phyloP scores from a whole-genome alignment of 1,284 basidiomycete species.

The Microbotryum violaceum region DNA sequence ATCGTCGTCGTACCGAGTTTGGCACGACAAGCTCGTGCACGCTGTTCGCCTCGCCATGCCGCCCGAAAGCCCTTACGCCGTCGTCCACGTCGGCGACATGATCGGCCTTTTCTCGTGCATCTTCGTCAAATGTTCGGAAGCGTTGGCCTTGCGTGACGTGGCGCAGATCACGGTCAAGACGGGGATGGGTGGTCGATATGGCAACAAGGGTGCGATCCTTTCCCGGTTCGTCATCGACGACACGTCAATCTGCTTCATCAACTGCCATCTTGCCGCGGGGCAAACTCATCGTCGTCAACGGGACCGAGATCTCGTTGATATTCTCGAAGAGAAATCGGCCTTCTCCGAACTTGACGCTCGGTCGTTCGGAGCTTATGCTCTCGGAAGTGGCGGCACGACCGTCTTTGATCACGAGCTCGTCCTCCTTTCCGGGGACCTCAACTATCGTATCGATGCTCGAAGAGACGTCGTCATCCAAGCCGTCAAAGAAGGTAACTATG shows the following conservation, averaged over 20 bases:
- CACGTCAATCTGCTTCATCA: constrained; percentile 88
- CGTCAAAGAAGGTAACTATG: constrained; percentile 47
- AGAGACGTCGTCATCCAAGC: constrained; percentile 69
- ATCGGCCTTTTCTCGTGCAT: constrained; percentile 88
- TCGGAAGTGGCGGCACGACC: constrained; percentile 89
- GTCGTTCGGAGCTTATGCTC: constrained; percentile 56
- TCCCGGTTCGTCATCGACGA: constrained; percentile 83
- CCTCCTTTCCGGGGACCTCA: constrained; percentile 75
- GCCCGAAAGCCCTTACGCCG: constrained; percentile 58
- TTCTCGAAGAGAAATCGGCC: constrained; percentile 71
- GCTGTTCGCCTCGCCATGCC: constrained; percentile 64
- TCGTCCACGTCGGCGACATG: constrained; percentile 84
- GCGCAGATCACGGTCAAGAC: constrained; percentile 93
- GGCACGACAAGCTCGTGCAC: constrained; percentile 73
- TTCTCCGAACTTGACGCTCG: constrained; percentile 47
- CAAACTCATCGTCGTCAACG: constrained; percentile 81
- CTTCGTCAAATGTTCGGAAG: constrained; percentile 68
- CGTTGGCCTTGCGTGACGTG: constrained; percentile 75
- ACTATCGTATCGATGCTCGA: constrained; percentile 88
- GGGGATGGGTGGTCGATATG: constrained; percentile 89
- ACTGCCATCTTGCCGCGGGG: constrained; percentile 92
- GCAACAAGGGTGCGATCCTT: constrained; percentile 84
- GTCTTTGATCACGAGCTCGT: constrained; percentile 91
- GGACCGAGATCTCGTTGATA: constrained; percentile 84
- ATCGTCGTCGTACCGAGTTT: constrained; percentile 69